Base-by-base conservation (phyloP, 495 filamentous ascomycete species). In the Trichoderma virens region DNA sequence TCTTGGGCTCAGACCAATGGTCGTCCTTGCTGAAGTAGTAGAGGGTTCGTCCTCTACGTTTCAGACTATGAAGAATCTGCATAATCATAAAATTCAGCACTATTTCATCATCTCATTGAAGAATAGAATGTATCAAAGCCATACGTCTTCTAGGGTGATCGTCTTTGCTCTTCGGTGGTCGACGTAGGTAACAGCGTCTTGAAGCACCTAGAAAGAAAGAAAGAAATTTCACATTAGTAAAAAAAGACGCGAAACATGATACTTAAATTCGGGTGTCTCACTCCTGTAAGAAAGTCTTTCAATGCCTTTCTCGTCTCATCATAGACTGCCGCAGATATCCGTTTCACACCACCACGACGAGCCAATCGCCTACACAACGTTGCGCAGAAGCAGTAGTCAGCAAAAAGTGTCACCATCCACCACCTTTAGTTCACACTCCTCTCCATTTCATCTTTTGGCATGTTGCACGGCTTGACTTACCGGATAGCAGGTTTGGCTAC, bases 341-440 rank as follows among this genome's bases (percentile, higher is more conserved):
- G 76, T 67, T 90, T 89, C 5, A 94, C 83, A 0, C 91, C 91
- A 4, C 91, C 91, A 20, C 91, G 85, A 1, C 91, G 84, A 5
- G 91, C 91, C 4, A 95, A 78, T 62, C 90, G 89, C 59, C 90
- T 93, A 62, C 41, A 30, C 25, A 16, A 16, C 35, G n/a, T 5
- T 28, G 20, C 65, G 61, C 65, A 67, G 64, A 30, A 67, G 71
- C 62, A 39, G 65, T 47, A 59, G 25, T 59, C 18, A 61, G 16
- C 20, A 31, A 30, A 20, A 54, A 30, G 25, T 31, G 5, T 25
- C 13, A n/a, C 16, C 31, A 4, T 23, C n/a, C n/a, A n/a, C n/a
- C n/a, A n/a, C n/a, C n/a, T n/a, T n/a, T n/a, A n/a, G n/a, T n/a
- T n/a, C n/a, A n/a, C n/a, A n/a, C n/a, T n/a, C n/a, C n/a, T 20